Base-by-base conservation (phyloP, 2,329 filamentous ascomycete genomes). In the Penicillium sp. region DNA sequence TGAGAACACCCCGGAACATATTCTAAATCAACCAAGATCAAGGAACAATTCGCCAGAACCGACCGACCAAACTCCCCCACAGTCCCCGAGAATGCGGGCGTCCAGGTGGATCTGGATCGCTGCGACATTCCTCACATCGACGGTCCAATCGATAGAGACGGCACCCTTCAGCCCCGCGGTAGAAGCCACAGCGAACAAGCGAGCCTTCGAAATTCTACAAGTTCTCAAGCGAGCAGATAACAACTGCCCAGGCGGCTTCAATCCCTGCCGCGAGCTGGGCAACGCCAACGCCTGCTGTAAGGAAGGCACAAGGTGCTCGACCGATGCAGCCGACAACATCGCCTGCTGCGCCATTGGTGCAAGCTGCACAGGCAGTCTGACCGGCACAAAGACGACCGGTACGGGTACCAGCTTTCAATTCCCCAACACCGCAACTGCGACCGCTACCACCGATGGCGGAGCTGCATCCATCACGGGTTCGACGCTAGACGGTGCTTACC, bases 311-410 rank as follows among this genome's bases (percentile, higher is more conserved):
- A 71, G 75, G 49, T 85, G 82, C 69, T 75, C 77, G 35, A 73
- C 75, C 42, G 82, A 85, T 65, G 66, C 68, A 34, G 77, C 75
- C 31, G 75, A 80, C 46, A 73, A 82, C 53, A 77, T 84, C 46
- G 82, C 81, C 19, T 85, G 82, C 72, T 85, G 82, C 67, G 80
- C 80, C 0, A 72, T 68, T 22, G 76, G 78, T 42, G 77, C 77
- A 12, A 75, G 70, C 25, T 85, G 82, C 60, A 83, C 81, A 0
- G 82, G 82, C 2, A 75, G 72, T 8, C 72, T 83, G 9, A 66
- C 71, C 0, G 66, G 59, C 2, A 52, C 63, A 1, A 58, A 52
- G 3, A 49, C 55, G 1, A 53, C 54, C 2, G 58, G 58, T 4
- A 57, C 62, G 13, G 43, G 57, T 40, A 61, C 56, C 49, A 65